Conservation (phyloP, 257 asterid species). For the Leptodermis oblonga region DNA sequence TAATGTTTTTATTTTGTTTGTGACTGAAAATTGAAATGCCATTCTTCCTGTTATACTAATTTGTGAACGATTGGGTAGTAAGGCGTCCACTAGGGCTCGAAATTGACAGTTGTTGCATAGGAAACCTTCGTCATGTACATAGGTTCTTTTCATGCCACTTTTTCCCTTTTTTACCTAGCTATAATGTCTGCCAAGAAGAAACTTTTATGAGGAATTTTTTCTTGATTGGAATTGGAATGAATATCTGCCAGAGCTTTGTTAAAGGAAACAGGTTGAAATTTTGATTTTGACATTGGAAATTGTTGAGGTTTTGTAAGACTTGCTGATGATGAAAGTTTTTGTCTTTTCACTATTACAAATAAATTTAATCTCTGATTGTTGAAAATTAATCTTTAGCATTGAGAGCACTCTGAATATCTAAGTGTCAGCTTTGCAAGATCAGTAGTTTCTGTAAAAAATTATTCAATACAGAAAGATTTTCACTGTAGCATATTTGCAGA, state of each 20-base stretch:
- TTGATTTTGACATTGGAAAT: neutral
- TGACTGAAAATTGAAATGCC: neutral
- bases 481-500: neutral
- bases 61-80: neutral
- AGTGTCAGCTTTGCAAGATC: neutral
- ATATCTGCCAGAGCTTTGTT: neutral
- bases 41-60: neutral
- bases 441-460: neutral
- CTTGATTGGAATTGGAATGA: neutral
- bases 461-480: neutral
- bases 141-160: neutral
- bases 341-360: neutral
- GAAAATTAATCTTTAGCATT: neutral
- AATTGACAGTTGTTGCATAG: neutral
- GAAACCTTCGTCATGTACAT: neutral
- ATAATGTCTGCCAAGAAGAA: too few relatives aligned
- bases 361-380: neutral
- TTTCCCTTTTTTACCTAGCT: too few relatives aligned
- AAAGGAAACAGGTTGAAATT: neutral
- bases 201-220: neutral
- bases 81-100: neutral
- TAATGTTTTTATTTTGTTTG: neutral
- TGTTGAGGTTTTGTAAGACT: neutral
- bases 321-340: neutral
- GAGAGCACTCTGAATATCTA: slow-evolving; percentile 1